Percentiles rank a stretch among this genome's conserved stretches.
Conservation (phyloP, 2,329 filamentous ascomycete species). For the Aspergillus pseudoglaucus region DNA sequence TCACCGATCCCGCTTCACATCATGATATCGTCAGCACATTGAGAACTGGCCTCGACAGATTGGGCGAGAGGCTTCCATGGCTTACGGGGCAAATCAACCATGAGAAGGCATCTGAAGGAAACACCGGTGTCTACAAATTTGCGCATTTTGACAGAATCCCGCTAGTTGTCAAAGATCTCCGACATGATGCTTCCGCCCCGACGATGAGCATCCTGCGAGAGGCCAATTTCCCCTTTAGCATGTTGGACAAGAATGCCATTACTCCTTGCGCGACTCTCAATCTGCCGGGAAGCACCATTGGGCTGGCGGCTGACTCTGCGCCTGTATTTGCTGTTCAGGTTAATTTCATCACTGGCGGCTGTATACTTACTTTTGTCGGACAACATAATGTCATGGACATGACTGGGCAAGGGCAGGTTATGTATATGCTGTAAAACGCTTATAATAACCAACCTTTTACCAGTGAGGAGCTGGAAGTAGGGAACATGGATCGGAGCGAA, state of each 20-base stretch:
- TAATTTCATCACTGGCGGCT: constrained; percentile 44
- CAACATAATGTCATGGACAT: constrained; percentile 50
- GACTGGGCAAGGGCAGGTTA: constrained; percentile 42
- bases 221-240: constrained; percentile 40
- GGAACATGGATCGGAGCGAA: constrained; percentile 36
- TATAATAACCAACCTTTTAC: constrained; percentile 42
- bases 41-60: no score
- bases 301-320: constrained; percentile 10
- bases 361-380: constrained; percentile 44
- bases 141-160: constrained; percentile 22
- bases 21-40: no score
- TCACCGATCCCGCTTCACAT: no score
- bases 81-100: constrained; percentile 35
- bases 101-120: constrained; percentile 21
- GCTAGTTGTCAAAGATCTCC: constrained; percentile 41
- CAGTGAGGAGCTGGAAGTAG: constrained; percentile 36
- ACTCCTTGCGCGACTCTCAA: constrained; percentile 30
- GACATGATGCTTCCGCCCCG: constrained; percentile 28
- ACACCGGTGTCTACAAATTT: constrained; percentile 36
- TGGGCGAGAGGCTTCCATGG: no score
- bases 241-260: constrained; percentile 45
- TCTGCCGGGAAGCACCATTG: constrained; percentile 26
- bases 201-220: constrained; percentile 34
- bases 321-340: constrained; percentile 45
- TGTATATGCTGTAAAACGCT: constrained; percentile 43